Evolutionary conservation across 73 alveolate species (phyloP), one percentile per base, ranked within the genome.

Genomic region (Breviolum minutum): DNA sequence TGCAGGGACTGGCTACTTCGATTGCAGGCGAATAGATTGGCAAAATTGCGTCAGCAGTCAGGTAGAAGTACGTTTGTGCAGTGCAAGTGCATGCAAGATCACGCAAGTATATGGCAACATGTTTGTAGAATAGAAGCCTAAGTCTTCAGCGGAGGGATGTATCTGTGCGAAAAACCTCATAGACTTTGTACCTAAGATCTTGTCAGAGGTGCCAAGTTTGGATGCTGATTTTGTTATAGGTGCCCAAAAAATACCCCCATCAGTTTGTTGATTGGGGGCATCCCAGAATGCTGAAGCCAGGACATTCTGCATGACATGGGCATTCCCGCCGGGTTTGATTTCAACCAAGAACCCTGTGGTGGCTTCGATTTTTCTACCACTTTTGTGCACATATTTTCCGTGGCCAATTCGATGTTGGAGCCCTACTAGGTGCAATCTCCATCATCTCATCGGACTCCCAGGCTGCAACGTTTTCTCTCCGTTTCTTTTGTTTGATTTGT

Each of bases 371-470:
- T 17, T 71, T 71, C 81, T 30, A 71, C 12, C 29, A 11, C 26
- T 20, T 12, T n/a, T 71, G 81, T 48, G 32, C 19, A 17, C 19
- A 71, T n/a, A 71, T 12, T 60, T 20, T 30, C 30, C 81, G 13
- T 12, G 19, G 29, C 81, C 4, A 12, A 29, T 19, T 73, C 54
- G 63, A 12, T 79, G 87, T 22, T 79, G 29, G 64, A 30, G 66
- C 66, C 24, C 5, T 6, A 27, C 22, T 60, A 94, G 99, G 99
- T 27, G 99, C 99, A n/a, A 95, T 95, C 90, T 95, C 99, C 81
- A 95, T 83, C 82, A 84, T 95, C 73, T 95, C 99, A 17, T 95
- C 99, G 5, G 99, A 95, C 83, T 95, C 99, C 16, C 99, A 95
- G 95, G 99, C 95, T 40, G 54, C 54, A 40, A 0, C 54, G 54